phyloP scores from a whole-genome alignment of 1,284 basidiomycete genomes.

The Papiliotrema nemorosa region DNA sequence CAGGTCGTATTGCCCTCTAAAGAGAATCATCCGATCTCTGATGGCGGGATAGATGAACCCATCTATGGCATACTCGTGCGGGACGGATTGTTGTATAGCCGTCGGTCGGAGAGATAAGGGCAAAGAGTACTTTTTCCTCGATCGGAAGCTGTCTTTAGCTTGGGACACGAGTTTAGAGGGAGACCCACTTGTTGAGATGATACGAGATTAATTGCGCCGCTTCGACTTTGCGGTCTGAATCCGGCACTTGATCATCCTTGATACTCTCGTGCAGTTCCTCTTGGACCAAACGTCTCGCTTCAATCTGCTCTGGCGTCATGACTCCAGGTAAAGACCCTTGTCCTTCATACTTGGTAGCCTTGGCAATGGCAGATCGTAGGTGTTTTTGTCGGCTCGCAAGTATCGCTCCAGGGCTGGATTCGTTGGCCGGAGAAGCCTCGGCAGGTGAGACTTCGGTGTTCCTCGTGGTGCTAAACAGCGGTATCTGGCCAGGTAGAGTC shows the following conservation, averaged over 20 bases:
- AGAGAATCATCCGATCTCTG: constrained; percentile 79
- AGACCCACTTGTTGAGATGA: constrained; percentile 68
- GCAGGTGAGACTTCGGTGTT: not conserved
- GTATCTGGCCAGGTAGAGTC: constrained; percentile 9
- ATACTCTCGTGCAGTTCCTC: constrained; percentile 30
- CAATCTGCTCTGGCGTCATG: constrained; percentile 26
- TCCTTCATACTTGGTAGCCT: constrained; percentile 8
- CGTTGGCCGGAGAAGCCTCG: not conserved
- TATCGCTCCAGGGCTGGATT: too few species aligned
- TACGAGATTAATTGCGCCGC: constrained; percentile 57
- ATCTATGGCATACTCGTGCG: constrained; percentile 88
- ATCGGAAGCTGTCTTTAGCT: constrained; percentile 38
- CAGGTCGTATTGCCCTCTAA: constrained; percentile 39
- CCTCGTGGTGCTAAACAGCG: not conserved
- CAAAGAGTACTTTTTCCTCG: constrained; percentile 69
- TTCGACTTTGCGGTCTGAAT: constrained; percentile 32
- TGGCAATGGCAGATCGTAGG: constrained; percentile 13
- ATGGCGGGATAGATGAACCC: constrained; percentile 79
- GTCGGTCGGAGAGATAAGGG: constrained; percentile 82
- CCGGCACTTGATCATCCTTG: constrained; percentile 22
- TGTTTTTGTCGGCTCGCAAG: constrained; percentile 5
- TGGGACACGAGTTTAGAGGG: not conserved
- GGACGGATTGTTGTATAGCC: constrained; percentile 75
- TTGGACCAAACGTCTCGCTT: constrained; percentile 27
- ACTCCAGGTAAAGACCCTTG: constrained; percentile 3